Percentiles rank a stretch among this genome's conserved stretches.
Conservation (phyloP, 2,329 filamentous ascomycete genomes). For the Albifimbria verrucaria region DNA sequence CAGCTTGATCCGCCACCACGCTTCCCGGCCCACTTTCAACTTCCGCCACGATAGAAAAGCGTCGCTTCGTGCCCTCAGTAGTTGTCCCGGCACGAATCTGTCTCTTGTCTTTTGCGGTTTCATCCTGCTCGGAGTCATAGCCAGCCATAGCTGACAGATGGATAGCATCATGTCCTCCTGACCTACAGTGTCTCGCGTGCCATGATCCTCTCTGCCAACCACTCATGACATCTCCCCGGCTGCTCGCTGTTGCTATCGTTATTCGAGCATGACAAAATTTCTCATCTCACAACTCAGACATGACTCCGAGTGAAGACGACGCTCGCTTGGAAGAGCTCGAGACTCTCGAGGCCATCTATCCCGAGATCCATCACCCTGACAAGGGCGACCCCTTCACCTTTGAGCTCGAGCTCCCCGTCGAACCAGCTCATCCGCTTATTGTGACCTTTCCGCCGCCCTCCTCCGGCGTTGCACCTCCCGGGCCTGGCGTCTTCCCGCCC, state of each 20-base stretch:
- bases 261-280: neutral
- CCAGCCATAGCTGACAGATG: neutral
- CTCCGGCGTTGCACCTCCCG: neutral
- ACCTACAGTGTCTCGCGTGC: neutral
- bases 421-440: constrained; percentile 50
- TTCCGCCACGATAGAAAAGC: neutral
- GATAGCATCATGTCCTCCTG: neutral
- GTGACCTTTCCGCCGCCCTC: constrained; percentile 52
- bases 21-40: neutral
- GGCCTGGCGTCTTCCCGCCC: neutral
- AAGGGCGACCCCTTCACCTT: constrained; percentile 44
- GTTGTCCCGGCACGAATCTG: neutral
- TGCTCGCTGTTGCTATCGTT: neutral
- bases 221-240: too few species aligned
- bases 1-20: neutral
- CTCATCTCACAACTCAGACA: constrained; percentile 13
- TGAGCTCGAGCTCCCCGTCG: constrained; percentile 55
- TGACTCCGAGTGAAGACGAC: constrained; percentile 45
- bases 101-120: too few species aligned
- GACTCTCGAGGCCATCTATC: constrained; percentile 62
- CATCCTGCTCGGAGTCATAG: too few species aligned
- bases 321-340: constrained; percentile 56
- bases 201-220: neutral
- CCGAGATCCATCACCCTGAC: constrained; percentile 53
- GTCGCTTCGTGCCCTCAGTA: too few species aligned